Base-by-base conservation (phyloP, 2,329 filamentous ascomycete species). In the Trichoderma sp. region DNA sequence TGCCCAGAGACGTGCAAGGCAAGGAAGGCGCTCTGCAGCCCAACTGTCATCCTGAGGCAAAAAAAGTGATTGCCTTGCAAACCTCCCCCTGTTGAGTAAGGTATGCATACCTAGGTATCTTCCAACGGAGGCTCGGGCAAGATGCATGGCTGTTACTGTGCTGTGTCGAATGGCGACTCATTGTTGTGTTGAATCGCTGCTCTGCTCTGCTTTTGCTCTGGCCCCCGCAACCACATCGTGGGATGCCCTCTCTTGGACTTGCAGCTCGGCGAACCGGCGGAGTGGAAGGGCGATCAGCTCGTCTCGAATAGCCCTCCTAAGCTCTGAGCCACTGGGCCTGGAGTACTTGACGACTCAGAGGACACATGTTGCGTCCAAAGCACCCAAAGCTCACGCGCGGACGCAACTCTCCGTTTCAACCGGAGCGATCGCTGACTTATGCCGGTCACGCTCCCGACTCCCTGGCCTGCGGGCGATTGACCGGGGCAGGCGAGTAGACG, bases 361-460 rank as follows among this genome's bases (percentile, higher is more conserved):
- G 48, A 54, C 26, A 54, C 26, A 45, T 39, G 15, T 39, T 55
- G 41, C 28, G 14, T 19, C 17, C 45, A 50, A 14, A 26, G 9
- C n/a, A 9, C n/a, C 15, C 9, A 17, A 39, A n/a, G 34, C 34
- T 39, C 21, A 30, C 28, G 57, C 57, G 56, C 43, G 56, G 56
- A 59, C 57, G 19, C 57, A 50, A 34, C 44, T 19, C 44, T 59
- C 56, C 56, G 56, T 48, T 59, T 48, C 43, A 24, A 48, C 56
- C 56, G 44, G 21, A 34, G 41, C 19, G 45, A 60, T 60, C 57
- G 43, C 43, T 60, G 28, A 56, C 12, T 26, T 34, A 48, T 28
- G 48, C 26, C 55, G 48, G 59, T 62, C 59, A 62, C 60, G 41
- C 41, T 63, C 19, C 30, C 19, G 14, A 26, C 24, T 59, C 43